Percentiles rank a stretch among this genome's conserved stretches.
These are phyloP conservation scores for Emericellopsis terricola DNA, from an alignment of 495 filamentous ascomycete genomes.

Conservation along the genomic window DNA sequence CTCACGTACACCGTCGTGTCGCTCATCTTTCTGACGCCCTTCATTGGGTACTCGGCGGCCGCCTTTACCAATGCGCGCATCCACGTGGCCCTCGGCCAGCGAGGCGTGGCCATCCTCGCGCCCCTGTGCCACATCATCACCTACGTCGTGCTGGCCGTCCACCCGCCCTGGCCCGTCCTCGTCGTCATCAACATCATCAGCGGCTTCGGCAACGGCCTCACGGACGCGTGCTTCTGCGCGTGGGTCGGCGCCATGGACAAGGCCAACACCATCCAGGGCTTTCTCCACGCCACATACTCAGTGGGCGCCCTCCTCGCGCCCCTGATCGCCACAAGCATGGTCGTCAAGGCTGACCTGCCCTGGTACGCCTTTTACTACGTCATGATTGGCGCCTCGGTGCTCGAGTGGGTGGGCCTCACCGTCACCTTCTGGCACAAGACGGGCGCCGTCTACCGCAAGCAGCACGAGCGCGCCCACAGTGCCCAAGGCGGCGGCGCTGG, in stretches of 20 bases:
- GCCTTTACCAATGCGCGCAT: conserved; percentile 50
- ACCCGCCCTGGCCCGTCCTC: conserved; percentile 61
- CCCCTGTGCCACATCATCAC: conserved; percentile 47
- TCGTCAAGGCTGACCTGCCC: conserved; percentile 32
- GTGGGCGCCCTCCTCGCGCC: conserved; percentile 60
- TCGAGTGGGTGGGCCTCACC: conserved; percentile 37
- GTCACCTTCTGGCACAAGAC: conserved; percentile 52
- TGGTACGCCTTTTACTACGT: conserved; percentile 56
- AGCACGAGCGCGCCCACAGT: conserved; percentile 6
- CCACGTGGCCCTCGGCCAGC: conserved; percentile 44
- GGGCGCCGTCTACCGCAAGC: conserved; percentile 38
- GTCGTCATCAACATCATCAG: conserved; percentile 51
- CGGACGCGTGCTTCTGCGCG: conserved; percentile 62
- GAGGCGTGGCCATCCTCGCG: conserved; percentile 51
- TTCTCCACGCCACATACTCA: conserved; percentile 60
- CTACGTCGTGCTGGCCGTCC: conserved; percentile 47
- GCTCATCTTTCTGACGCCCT: conserved; percentile 65
- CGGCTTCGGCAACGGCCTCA: conserved; percentile 55
- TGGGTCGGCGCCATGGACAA: conserved; percentile 63
- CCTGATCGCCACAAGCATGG: conserved; percentile 57
- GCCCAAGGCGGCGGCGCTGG: conserved; percentile 12
- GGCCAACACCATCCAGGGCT: conserved; percentile 50
- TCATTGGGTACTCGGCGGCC: conserved; percentile 61
- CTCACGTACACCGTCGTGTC: conserved; percentile 66
- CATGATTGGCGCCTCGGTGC: conserved; percentile 39